These are phyloP conservation scores for Bothriochloa decipiens DNA, from an alignment of 176 grass and related monocot genomes.

Conservation along the genomic window DNA sequence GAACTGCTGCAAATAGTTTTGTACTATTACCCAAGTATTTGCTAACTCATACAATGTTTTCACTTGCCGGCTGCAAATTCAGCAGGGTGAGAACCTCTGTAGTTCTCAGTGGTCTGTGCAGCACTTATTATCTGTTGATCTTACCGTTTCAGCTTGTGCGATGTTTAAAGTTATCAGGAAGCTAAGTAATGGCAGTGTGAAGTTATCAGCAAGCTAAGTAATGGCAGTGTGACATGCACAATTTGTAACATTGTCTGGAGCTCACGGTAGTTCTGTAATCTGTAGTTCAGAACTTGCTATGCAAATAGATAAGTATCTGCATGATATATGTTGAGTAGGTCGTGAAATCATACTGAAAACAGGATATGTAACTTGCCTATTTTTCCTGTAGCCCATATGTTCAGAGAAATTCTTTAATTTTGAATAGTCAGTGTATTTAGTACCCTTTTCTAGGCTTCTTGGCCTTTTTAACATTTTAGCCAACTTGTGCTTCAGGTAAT, in stretches of 20 bases:
- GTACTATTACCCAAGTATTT: too few relatives aligned
- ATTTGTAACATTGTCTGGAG: constrained; percentile 15
- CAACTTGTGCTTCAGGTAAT: too few relatives aligned
- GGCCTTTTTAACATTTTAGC: too few relatives aligned
- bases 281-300: background rate
- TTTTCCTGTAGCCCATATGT: background rate
- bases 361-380: background rate
- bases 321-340: background rate
- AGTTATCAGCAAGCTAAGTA: too few relatives aligned
- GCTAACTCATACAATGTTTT: too few relatives aligned
- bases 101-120: background rate
- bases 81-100: background rate
- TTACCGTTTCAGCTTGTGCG: too few relatives aligned
- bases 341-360: background rate
- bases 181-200: too few relatives aligned
- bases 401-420: background rate
- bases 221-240: background rate
- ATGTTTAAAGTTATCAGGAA: too few relatives aligned
- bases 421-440: background rate
- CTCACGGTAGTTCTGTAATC: too few relatives aligned
- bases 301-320: background rate
- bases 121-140: background rate
- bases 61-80: too few relatives aligned
- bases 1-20: too few relatives aligned
- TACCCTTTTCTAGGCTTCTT: background rate